These are phyloP conservation scores for Colletotrichum tropicicola DNA, from an alignment of 2,329 filamentous ascomycete genomes.

Conservation along the genomic window DNA sequence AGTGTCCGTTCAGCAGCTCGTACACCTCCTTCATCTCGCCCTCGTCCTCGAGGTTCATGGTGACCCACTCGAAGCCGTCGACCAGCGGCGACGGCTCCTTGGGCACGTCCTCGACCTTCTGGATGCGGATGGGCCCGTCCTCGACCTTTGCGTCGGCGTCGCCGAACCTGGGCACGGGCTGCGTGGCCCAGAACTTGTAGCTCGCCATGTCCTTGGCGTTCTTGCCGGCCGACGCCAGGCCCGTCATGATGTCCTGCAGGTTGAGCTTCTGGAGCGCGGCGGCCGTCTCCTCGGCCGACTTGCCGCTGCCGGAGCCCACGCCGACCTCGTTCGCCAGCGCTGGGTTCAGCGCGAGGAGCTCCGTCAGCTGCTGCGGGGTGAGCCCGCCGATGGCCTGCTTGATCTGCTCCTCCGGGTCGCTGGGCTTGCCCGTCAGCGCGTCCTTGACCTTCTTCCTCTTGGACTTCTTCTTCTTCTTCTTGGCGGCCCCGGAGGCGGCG, in stretches of 20 bases:
- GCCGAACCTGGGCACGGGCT: constrained; percentile 89
- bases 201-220: constrained; percentile 96
- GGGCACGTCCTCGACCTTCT: constrained; percentile 80
- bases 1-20: constrained; percentile 90
- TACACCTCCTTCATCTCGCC: constrained; percentile 88
- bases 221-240: constrained; percentile 80
- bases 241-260: constrained; percentile 78
- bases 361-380: constrained; percentile 65
- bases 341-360: constrained; percentile 78
- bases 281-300: constrained; percentile 52
- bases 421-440: constrained; percentile 46
- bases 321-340: constrained; percentile 69
- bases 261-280: constrained; percentile 70
- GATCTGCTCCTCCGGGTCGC: constrained; percentile 48
- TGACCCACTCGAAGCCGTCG: constrained; percentile 92
- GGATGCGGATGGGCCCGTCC: constrained; percentile 86
- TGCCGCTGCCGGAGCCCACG: constrained; percentile 45
- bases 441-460: constrained; percentile 70
- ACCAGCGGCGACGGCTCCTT: constrained; percentile 80
- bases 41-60: constrained; percentile 83
- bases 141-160: constrained; percentile 63
- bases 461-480: constrained; percentile 70
- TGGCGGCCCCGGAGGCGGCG: constrained; percentile 39
- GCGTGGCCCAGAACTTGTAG: constrained; percentile 99
- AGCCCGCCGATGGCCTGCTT: constrained; percentile 63